These are phyloP conservation scores for Geum urbanum DNA, from an alignment of 306 rosid genomes.

Conservation along the genomic window DNA sequence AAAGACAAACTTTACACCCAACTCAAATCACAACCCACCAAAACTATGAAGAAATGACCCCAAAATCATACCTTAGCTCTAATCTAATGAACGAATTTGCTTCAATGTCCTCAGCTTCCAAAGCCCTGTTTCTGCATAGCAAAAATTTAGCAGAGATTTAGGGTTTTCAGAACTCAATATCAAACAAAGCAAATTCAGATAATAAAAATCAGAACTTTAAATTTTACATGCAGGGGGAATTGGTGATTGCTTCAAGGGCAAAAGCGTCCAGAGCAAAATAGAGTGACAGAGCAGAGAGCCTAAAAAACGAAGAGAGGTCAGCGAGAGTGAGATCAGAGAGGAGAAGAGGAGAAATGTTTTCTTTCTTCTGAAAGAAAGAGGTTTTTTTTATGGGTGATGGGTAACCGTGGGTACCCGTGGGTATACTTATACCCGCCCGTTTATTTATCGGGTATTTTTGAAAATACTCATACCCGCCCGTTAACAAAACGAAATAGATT, in stretches of 20 bases:
- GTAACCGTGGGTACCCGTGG: too few relatives aligned
- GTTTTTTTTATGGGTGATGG: too few relatives aligned
- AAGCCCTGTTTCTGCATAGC: constrained; percentile 20
- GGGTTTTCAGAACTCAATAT: constrained; percentile 24
- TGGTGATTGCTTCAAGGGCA: constrained; percentile 25
- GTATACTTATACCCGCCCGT: too few relatives aligned
- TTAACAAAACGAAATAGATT: too few relatives aligned
- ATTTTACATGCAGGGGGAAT: constrained; percentile 24
- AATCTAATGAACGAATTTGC: neutral
- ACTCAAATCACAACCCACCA: constrained; percentile 19
- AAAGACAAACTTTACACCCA: constrained; percentile 21
- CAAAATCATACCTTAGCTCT: constrained; percentile 33
- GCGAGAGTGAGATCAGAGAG: too few relatives aligned
- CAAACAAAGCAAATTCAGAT: neutral
- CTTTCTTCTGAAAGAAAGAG: too few relatives aligned
- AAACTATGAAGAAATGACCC: constrained; percentile 22
- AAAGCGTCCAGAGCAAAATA: constrained; percentile 28
- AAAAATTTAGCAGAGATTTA: constrained; percentile 24
- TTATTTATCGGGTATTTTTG: too few relatives aligned
- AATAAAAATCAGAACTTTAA: neutral
- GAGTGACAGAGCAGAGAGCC: constrained; percentile 6
- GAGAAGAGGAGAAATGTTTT: too few relatives aligned
- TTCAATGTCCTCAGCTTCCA: neutral
- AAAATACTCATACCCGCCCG: too few relatives aligned
- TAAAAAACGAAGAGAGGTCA: too few relatives aligned